A percentile compares a stretch with the other conserved stretches of the same genome.
Conservation (phyloP, 1,139 yeast genomes). For the Zygosaccharomyces pseudobailii region DNA sequence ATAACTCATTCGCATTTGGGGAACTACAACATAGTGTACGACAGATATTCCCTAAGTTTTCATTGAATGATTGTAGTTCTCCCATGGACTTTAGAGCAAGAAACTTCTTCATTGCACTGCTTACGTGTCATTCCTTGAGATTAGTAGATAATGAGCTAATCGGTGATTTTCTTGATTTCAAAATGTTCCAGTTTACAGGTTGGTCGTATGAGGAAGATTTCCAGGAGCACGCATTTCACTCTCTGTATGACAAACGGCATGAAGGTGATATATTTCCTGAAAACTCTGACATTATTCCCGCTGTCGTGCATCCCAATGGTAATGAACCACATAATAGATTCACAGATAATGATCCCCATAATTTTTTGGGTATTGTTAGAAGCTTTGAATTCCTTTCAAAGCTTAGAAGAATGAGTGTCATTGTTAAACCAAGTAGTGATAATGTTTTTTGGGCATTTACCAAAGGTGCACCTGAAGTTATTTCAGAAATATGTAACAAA, state of each 20-base stretch:
- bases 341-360: constrained; percentile 35
- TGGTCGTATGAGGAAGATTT: constrained; percentile 72
- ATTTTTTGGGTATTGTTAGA: constrained; percentile 51
- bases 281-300: constrained; percentile 41
- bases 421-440: constrained; percentile 44
- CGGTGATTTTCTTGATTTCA: constrained; percentile 90
- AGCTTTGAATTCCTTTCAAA: constrained; percentile 83
- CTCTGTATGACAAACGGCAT: constrained; percentile 35
- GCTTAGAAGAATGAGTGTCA: constrained; percentile 86
- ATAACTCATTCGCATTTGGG: constrained; percentile 50
- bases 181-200: constrained; percentile 85
- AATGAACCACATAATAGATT: constrained; percentile 26
- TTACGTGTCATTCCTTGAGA: constrained; percentile 85
- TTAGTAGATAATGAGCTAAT: constrained; percentile 70
- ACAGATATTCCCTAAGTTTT: constrained; percentile 30
- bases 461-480: constrained; percentile 98
- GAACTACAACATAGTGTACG: constrained; percentile 40
- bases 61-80: constrained; percentile 29
- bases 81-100: constrained; percentile 26
- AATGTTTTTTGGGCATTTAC: constrained; percentile 51
- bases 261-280: constrained; percentile 39
- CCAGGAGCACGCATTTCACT: constrained; percentile 36
- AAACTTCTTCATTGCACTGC: constrained; percentile 47
- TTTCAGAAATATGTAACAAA: constrained; percentile 67
- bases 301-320: constrained; percentile 43